phyloP scores from a whole-genome alignment of 257 asterid species.

The Solanum pimpinellifolium region DNA sequence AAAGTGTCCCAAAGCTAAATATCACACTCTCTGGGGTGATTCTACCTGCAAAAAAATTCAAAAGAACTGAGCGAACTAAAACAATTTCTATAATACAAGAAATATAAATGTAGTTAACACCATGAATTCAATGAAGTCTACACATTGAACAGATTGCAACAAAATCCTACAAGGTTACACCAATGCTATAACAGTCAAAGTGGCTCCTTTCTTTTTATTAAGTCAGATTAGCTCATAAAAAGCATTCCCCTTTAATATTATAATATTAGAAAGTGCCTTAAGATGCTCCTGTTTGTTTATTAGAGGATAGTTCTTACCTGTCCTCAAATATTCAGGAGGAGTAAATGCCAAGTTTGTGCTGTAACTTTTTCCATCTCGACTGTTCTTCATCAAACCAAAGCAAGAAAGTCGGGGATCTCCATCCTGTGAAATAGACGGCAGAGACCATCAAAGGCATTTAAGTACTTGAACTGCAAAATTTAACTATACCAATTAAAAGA shows the following conservation, averaged over 20 bases:
- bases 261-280: not conserved
- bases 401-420: constrained; percentile 84
- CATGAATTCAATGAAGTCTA: not conserved
- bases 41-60: constrained; percentile 44
- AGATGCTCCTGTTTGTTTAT: not conserved
- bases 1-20: constrained; percentile 87
- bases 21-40: constrained; percentile 84
- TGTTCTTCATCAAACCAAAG: constrained; percentile 67
- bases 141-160: not conserved
- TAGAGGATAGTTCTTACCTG: constrained; percentile 19
- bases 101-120: not conserved
- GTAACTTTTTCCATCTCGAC: constrained; percentile 71
- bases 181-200: not conserved
- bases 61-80: not conserved
- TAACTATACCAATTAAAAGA: not conserved
- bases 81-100: not conserved
- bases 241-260: not conserved
- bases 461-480: not conserved
- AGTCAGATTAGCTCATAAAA: not conserved
- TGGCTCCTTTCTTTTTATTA: not conserved
- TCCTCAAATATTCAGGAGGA: constrained; percentile 68
- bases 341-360: constrained; percentile 79
- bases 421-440: constrained; percentile 22
- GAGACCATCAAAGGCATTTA: not conserved
- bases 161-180: not conserved